Base-by-base conservation (phyloP, 2,329 filamentous ascomycete genomes). In the Teratosphaeria destructans region DNA sequence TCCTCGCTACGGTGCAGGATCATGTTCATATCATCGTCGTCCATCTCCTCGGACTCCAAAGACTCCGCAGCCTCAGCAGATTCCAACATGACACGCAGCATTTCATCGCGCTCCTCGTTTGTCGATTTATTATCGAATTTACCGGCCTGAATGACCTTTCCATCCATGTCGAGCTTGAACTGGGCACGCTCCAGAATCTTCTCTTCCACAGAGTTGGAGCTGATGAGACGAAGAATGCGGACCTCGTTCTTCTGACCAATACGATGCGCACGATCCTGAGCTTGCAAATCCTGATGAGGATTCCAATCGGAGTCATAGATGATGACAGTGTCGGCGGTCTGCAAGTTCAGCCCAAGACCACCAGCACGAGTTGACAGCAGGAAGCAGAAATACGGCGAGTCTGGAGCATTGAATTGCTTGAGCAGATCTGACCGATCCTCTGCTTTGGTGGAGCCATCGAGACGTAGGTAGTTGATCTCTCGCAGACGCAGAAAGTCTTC, bases 301-400 rank as follows among this genome's bases (percentile, higher is more conserved):
- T 99, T 99, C 94, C 94, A 99, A 78, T 99, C 94, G 0, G 94
- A 99, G 72, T 99, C 94, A 76, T 96, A 99, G 71, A 99, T 99
- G 75, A 99, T 96, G 78, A 99, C 94, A 1, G 94, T 99, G 75
- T 99, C 94, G 52, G 94, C 94, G 54, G 93, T 96, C 76, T 99
- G 94, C 73, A 99, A 75, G 71, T 99, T 99, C 66, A 99, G 82
- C 82, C 94, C 94, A 11, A 99, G 82, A 83, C 94, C 94, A 86
- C 94, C 94, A 63, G 94, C 94, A 80, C 94, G 93, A 27, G 94
- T 99, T 3, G 94, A 99, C n/a, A 99, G 84, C 74, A 99, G 77
- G 80, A 99, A 99, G 78, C 95, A 95, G 75, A 97, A 96, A 75
- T 96, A 97, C 5, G 90, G 88, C 5, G 94, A 99, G 64, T 88